phyloP scores from a whole-genome alignment of 2,329 filamentous ascomycete genomes.

The Diaporthe vexans region DNA sequence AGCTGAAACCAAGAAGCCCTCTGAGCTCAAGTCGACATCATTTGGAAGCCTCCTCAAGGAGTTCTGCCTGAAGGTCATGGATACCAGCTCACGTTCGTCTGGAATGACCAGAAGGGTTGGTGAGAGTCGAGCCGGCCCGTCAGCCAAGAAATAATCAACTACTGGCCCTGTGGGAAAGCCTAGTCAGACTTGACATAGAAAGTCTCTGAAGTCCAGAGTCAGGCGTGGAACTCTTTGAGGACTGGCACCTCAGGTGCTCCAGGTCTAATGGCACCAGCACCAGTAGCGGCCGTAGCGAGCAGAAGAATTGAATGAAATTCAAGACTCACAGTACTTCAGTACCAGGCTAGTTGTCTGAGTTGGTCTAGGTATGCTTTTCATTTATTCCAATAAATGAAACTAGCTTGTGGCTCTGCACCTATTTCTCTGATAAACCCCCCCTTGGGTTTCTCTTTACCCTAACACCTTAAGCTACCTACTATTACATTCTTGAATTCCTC shows the following conservation, averaged over 20 bases:
- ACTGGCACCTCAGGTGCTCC: not conserved
- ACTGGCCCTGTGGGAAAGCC: no score
- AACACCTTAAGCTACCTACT: no score
- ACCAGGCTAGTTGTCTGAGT: not conserved
- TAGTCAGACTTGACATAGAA: not conserved
- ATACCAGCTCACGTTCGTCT: constrained; percentile 23
- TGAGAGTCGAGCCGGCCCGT: not conserved
- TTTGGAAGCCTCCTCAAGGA: constrained; percentile 27
- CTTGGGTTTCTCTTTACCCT: not conserved
- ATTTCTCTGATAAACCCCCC: not conserved
- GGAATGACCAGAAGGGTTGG: constrained; percentile 24
- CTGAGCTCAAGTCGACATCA: not conserved
- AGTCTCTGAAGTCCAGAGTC: not conserved
- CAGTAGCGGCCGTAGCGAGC: not conserved
- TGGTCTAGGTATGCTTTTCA: not conserved
- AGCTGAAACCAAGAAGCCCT: not conserved
- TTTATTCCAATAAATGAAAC: not conserved
- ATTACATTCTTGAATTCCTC: no score
- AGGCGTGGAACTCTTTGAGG: not conserved
- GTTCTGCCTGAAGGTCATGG: constrained; percentile 23
- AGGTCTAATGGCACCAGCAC: not conserved
- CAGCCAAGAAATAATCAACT: not conserved
- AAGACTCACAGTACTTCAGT: not conserved
- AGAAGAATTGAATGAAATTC: constrained; percentile 3
- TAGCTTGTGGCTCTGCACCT: not conserved